Evolutionary conservation across 805 yeast genomes (phyloP).

Genomic region (Pichia manshurica): DNA sequence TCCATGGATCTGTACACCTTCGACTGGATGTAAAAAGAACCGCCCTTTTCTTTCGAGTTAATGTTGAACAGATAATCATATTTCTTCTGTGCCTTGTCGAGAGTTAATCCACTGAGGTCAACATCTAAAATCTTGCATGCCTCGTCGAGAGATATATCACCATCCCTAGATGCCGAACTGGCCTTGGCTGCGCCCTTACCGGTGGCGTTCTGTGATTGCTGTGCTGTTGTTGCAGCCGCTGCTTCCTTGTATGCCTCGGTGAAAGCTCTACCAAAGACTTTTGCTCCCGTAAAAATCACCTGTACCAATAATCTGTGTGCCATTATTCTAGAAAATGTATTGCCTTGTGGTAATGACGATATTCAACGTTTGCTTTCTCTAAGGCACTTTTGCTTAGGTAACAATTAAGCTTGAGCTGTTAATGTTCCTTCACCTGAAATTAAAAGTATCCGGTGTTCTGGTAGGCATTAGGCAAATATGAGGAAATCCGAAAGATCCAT

Average conservation of each 20-base stretch:
- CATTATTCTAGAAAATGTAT: too few species aligned
- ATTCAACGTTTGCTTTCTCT: not conserved
- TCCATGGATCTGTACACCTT: constrained; percentile 95
- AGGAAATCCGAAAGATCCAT: not conserved
- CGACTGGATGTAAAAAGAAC: constrained; percentile 87
- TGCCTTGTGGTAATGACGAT: too few species aligned
- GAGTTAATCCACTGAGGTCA: constrained; percentile 48
- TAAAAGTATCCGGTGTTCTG: too few species aligned
- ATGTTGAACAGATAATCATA: constrained; percentile 81
- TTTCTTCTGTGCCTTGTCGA: constrained; percentile 60
- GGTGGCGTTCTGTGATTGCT: constrained; percentile 32
- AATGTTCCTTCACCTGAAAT: too few species aligned
- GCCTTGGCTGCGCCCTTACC: constrained; percentile 32
- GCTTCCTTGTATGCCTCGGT: constrained; percentile 96
- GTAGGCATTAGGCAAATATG: too few species aligned
- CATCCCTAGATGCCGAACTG: constrained; percentile 47
- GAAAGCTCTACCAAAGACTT: constrained; percentile 93
- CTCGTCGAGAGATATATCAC: constrained; percentile 83
- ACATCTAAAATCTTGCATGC: constrained; percentile 86
- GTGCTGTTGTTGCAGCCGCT: constrained; percentile 84
- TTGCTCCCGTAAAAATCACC: constrained; percentile 89
- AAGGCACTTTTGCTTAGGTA: too few species aligned
- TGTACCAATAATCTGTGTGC: constrained; percentile 90
- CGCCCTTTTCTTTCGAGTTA: constrained; percentile 92
- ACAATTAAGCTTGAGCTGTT: too few species aligned